A percentile compares a stretch with the other conserved stretches of the same genome.
Evolutionary conservation across 23 red algal genomes (phyloP).

Genomic region (Chondrus crispus): DNA sequence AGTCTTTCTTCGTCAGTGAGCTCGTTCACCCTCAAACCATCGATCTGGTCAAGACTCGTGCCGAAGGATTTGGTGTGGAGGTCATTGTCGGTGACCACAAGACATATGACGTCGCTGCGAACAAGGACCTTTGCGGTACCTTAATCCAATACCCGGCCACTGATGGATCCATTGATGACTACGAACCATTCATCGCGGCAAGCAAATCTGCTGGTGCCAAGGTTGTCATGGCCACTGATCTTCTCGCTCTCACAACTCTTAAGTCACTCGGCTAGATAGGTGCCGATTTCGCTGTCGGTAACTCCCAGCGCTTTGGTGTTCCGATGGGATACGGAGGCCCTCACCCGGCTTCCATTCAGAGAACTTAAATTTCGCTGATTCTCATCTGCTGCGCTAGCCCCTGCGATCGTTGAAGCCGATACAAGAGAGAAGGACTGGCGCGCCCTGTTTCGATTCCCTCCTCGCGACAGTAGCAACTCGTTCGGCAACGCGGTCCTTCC

Average conservation of each 20-base stretch:
- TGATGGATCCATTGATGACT: conserved; percentile 77
- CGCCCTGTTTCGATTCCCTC: too few species aligned
- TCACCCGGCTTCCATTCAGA: conserved; percentile 93
- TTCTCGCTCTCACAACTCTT: conserved; percentile 86
- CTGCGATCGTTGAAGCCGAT: too few species aligned
- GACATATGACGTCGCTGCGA: conserved; percentile 32
- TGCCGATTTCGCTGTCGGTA: conserved; percentile 95
- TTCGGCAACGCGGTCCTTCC: too few species aligned
- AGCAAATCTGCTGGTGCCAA: conserved; percentile 75
- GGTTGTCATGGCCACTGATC: conserved; percentile 90
- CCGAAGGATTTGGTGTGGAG: conserved; percentile 88
- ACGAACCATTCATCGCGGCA: conserved; percentile 47
- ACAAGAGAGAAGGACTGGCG: too few species aligned
- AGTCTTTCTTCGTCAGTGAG: conserved; percentile 81
- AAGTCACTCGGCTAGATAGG: conserved; percentile 90
- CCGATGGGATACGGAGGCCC: conserved; percentile 99
- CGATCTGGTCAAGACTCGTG: conserved; percentile 80
- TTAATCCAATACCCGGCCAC: conserved; percentile 96
- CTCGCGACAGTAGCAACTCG: too few species aligned
- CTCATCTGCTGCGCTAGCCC: too few species aligned
- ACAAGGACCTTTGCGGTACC: conserved; percentile 67
- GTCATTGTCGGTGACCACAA: conserved; percentile 76
- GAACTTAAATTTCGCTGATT: too few species aligned
- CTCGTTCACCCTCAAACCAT: conserved; percentile 92
- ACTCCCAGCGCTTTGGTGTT: conserved; percentile 93